Percentiles rank a stretch among this genome's conserved stretches.
These are phyloP conservation scores for Chloranthus sessilifolius DNA, from an alignment of 164 flowering plant species.

Conservation along the genomic window DNA sequence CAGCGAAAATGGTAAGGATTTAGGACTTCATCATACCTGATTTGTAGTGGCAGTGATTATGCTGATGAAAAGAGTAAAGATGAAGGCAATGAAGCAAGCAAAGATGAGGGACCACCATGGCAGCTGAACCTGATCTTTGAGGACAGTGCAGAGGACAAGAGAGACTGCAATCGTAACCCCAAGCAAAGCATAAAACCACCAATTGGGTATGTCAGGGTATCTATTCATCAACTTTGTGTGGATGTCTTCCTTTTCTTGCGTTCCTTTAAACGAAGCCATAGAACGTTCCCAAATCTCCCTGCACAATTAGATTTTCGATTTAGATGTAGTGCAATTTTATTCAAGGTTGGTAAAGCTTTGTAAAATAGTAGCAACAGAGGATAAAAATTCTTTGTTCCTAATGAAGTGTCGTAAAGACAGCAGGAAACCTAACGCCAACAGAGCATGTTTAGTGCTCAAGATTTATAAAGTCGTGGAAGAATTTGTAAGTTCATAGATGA, in stretches of 20 bases:
- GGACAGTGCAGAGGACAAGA: slow-evolving; percentile 49
- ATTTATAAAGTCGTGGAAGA: too few relatives aligned
- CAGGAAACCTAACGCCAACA: too few relatives aligned
- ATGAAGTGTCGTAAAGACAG: too few relatives aligned
- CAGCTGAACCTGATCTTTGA: slow-evolving; percentile 63
- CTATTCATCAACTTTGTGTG: slow-evolving; percentile 77
- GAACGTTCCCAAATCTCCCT: slow-evolving; percentile 42
- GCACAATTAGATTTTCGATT: too few relatives aligned
- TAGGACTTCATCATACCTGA: slow-evolving; percentile 54
- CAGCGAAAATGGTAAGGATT: too few relatives aligned
- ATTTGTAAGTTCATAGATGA: too few relatives aligned
- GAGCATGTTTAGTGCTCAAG: too few relatives aligned
- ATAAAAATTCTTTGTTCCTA: too few relatives aligned
- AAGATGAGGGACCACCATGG: slow-evolving; percentile 93
- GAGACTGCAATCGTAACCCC: slow-evolving; percentile 31
- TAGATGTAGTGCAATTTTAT: too few relatives aligned
- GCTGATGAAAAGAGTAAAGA: slow-evolving; percentile 73
- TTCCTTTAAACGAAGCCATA: slow-evolving; percentile 23
- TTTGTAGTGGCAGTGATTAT: slow-evolving; percentile 89
- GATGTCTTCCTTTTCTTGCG: slow-evolving; percentile 60
- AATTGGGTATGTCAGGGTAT: slow-evolving; percentile 54
- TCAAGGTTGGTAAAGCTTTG: too few relatives aligned
- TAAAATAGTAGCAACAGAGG: too few relatives aligned
- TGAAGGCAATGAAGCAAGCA: slow-evolving; percentile 47
- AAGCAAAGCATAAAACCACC: slow-evolving; percentile 67